Evolutionary conservation across 1,284 basidiomycete genomes (phyloP), one percentile per base, ranked within the genome.

Genomic region (Retiboletus fuscus): DNA sequence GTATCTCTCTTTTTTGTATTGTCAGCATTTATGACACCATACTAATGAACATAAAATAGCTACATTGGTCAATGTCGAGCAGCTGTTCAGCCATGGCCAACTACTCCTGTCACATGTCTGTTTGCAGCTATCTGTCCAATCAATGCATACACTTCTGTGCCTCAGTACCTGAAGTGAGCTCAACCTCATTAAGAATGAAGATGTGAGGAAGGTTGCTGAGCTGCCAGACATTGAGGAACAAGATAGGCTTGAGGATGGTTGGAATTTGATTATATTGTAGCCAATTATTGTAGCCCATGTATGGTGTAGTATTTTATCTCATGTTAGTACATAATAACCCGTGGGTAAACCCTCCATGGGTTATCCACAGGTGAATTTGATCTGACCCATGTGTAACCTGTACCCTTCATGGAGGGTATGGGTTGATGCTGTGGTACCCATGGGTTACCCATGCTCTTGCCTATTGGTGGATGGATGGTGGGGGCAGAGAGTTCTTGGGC

Each of bases 41-140:
- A 51, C 49, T 51, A 10, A 51, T 16, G 26, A 26, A 3, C 13
- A 26, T 26, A 8, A 51, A 26, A n/a, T n/a, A 64, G 63, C 63
- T 30, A 64, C 28, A 6, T 64, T n/a, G 15, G 7, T 64, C 43
- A n/a, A 64, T 41, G 34, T 64, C 46, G 61, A 62, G 46, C 8
- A 6, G 28, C 5, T 62, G 28, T 62, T 62, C 30, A 62, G 61
- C 46, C 30, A 5, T 34, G 61, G 61, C n/a, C 22, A 10, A 12
- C 44, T 51, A 4, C 62, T 64, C 18, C 34, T 64, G 7, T 64
- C 47, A 22, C 16, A 64, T 51, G 34, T 64, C 18, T 4, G 15
- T 16, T 53, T 10, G 12, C 49, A 26, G 2, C 49, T 51, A 26
- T 51, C 49, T 4, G n/a, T 51, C 51, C n/a, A 53, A 53, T 53